Conservation (phyloP, 345 rosid species). For the Euclidium syriacum region DNA sequence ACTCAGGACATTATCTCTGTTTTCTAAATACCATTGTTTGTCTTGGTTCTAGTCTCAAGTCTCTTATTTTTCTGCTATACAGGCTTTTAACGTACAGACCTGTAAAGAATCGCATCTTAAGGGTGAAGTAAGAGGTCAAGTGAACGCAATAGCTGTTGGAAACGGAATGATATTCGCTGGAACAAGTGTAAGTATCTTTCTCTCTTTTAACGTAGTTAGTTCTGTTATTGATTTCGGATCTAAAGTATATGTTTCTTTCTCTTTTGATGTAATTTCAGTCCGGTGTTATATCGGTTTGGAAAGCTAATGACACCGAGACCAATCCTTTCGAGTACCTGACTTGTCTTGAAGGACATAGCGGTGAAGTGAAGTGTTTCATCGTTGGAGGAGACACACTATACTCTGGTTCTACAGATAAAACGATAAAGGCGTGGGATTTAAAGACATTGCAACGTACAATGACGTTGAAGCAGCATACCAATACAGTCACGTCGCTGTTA, state of each 20-base stretch:
- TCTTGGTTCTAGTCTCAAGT: background rate
- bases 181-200: constrained; percentile 36
- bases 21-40: background rate
- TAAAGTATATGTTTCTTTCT: background rate
- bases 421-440: constrained; percentile 62
- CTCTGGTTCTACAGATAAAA: constrained; percentile 46
- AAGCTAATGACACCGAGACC: constrained; percentile 25
- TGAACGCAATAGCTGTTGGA: constrained; percentile 37
- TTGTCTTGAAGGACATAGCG: constrained; percentile 35
- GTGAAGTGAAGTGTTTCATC: constrained; percentile 35
- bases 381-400: constrained; percentile 33
- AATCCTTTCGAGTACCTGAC: constrained; percentile 35
- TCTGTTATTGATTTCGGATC: background rate
- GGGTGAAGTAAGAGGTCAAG: constrained; percentile 43
- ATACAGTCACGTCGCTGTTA: constrained; percentile 50
- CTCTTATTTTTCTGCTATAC: constrained; percentile 3
- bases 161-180: constrained; percentile 54
- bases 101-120: constrained; percentile 30
- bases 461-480: constrained; percentile 42
- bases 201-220: background rate
- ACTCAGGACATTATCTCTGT: background rate
- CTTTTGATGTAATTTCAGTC: constrained; percentile 23
- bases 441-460: constrained; percentile 31
- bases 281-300: constrained; percentile 51
- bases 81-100: constrained; percentile 48